Conservation (phyloP, 1,284 basidiomycete species). For the Tremellales sp. region DNA sequence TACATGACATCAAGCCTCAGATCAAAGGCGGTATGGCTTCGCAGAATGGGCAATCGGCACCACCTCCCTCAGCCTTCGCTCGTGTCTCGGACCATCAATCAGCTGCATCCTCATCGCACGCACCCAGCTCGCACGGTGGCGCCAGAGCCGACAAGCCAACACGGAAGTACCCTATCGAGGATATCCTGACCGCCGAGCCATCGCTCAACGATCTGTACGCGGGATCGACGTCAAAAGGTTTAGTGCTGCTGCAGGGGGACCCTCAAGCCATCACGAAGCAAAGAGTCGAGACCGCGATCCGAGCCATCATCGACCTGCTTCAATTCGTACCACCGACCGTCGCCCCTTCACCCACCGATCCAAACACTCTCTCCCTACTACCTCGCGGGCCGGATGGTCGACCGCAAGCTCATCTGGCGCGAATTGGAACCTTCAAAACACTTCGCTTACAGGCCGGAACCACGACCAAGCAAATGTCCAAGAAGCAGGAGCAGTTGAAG, state of each 20-base stretch:
- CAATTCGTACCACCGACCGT: constrained; percentile 30
- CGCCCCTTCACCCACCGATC: constrained; percentile 14
- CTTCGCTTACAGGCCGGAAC: constrained; percentile 39
- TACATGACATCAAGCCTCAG: too few species aligned
- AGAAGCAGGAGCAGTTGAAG: constrained; percentile 28
- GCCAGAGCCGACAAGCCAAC: background rate
- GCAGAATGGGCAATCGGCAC: background rate
- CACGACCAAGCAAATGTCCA: constrained; percentile 40
- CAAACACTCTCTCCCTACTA: constrained; percentile 19
- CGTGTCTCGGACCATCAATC: background rate
- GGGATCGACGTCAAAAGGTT: background rate
- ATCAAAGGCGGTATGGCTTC: too few species aligned
- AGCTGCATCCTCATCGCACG: background rate
- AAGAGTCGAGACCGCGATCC: constrained; percentile 45
- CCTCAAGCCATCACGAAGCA: constrained; percentile 42
- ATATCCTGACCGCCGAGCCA: background rate
- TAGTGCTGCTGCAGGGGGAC: constrained; percentile 41
- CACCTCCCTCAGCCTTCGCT: background rate
- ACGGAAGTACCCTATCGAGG: background rate
- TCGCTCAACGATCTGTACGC: background rate
- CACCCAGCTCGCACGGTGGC: background rate
- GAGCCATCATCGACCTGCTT: constrained; percentile 43
- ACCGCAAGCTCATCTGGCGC: constrained; percentile 31
- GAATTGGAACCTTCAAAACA: constrained; percentile 35
- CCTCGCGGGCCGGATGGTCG: constrained; percentile 28